Evolutionary conservation across 352 stramenopile species (phyloP).

Genomic region (Phytophthora rubi): DNA sequence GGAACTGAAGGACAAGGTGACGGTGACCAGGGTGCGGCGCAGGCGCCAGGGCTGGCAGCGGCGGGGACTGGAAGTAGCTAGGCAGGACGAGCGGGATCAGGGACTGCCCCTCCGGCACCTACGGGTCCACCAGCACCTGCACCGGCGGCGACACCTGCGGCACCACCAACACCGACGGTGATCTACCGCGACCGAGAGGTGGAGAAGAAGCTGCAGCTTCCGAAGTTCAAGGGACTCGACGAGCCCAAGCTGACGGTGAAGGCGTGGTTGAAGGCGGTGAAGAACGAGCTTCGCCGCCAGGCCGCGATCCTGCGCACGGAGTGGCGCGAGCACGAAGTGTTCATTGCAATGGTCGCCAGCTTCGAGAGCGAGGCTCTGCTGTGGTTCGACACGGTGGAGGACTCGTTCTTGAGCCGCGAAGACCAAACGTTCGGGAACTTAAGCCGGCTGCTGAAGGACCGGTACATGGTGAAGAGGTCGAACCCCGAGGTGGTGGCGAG

Average conservation of each 20-base stretch:
- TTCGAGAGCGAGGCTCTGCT: background rate
- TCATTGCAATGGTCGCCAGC: constrained; percentile 5
- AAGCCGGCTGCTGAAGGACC: background rate
- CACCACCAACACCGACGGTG: background rate
- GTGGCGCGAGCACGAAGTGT: background rate
- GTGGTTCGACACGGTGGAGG: background rate
- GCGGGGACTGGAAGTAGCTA: background rate
- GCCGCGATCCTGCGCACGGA: background rate
- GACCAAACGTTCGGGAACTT: constrained; percentile 1
- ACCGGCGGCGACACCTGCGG: background rate
- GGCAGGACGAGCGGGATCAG: no score
- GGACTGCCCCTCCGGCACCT: background rate
- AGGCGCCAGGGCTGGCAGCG: no score
- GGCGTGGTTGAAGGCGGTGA: constrained; percentile 6
- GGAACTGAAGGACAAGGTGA: background rate
- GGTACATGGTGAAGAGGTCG: constrained; percentile 2
- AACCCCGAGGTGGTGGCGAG: background rate
- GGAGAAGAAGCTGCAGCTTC: constrained; percentile 4
- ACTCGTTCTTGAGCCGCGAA: background rate
- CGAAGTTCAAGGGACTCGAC: constrained; percentile 1
- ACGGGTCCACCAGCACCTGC: background rate
- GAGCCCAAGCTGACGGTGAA: constrained; percentile 5
- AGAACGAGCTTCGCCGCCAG: background rate
- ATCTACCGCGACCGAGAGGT: background rate
- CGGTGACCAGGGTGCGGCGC: background rate